Evolutionary conservation across 1,284 basidiomycete genomes (phyloP), one percentile per base, ranked within the genome.

Genomic region (Takashimella koratensis): DNA sequence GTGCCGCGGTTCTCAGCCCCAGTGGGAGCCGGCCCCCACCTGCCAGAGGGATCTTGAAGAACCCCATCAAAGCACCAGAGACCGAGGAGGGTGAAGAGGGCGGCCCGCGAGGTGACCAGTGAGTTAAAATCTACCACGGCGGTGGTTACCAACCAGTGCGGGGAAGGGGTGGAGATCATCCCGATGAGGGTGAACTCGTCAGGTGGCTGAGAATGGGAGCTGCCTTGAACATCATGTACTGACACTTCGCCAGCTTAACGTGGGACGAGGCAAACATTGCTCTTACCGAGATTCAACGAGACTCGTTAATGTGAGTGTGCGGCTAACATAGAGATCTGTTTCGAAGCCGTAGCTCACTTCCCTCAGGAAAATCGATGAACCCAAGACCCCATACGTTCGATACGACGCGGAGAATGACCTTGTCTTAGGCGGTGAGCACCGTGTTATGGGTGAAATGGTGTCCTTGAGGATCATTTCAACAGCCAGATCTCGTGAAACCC

Each of bases 231-330:
- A n/a, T n/a, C n/a, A n/a, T n/a, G n/a, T n/a, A n/a, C n/a, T n/a
- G n/a, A n/a, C n/a, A n/a, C n/a, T n/a, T n/a, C n/a, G n/a, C n/a
- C 60, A 83, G 83, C 65, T 71, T 94, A 64, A 87, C 88, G 68
- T 95, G 91, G 91, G 91, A 95, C 68, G 91, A 95, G 71, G 87
- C 85, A 71, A 95, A 94, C 68, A 81, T 95, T 45, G 88, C 89
- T 24, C 76, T 89, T 65, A 94, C 90, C 0, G 91, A 95, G 76
- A 85, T 90, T 62, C 84, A 88, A 79, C 92, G 93, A 75, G 90
- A 94, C 68, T 91, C 88, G 63, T 79, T 90, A 68, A 95, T 94
- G 90, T 73, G 51, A 43, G 74, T 65, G 21, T n/a, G 5, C 27
- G 43, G 20, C 24, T 13, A 36, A 36, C 16, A 21, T 20, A 45